Percentiles rank a stretch among this genome's conserved stretches.
phyloP scores from a whole-genome alignment of 202 grass and related monocot species.

The Brachypodium distachyon region DNA sequence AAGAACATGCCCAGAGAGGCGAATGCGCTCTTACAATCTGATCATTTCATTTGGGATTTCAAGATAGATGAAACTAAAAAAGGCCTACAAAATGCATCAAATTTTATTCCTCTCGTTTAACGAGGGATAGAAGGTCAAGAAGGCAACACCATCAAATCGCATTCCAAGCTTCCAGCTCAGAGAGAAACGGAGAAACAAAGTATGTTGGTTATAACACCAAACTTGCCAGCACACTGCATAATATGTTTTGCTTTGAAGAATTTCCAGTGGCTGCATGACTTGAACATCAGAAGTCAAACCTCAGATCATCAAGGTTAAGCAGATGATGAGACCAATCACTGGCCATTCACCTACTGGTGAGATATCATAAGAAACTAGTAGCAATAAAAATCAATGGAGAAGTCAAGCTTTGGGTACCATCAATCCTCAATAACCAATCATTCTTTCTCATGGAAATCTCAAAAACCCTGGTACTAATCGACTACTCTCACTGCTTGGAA shows the following conservation, averaged over 20 bases:
- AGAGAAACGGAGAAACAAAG: background rate
- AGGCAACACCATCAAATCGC: background rate
- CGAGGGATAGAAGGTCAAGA: background rate
- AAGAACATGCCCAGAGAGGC: background rate
- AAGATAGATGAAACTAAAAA: background rate
- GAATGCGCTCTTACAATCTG: background rate
- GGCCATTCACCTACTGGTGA: background rate
- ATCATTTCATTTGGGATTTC: background rate
- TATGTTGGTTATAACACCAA: background rate
- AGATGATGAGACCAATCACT: background rate
- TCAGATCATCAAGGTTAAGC: background rate
- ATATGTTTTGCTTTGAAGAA: slow-evolving; percentile 1
- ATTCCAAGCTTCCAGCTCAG: background rate
- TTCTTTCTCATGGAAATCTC: background rate
- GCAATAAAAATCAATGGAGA: background rate
- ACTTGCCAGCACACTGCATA: background rate
- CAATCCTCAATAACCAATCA: background rate
- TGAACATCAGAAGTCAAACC: background rate
- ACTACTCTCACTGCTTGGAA: background rate
- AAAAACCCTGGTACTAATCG: too few species aligned
- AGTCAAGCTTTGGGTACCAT: background rate
- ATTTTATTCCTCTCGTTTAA: background rate
- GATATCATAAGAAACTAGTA: background rate
- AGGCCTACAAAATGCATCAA: background rate
- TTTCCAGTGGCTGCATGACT: background rate